A percentile compares a stretch with the other conserved stretches of the same genome.
Evolutionary conservation across 768 basidiomycete genomes (phyloP).

Genomic region (Leccinum sublutescens): DNA sequence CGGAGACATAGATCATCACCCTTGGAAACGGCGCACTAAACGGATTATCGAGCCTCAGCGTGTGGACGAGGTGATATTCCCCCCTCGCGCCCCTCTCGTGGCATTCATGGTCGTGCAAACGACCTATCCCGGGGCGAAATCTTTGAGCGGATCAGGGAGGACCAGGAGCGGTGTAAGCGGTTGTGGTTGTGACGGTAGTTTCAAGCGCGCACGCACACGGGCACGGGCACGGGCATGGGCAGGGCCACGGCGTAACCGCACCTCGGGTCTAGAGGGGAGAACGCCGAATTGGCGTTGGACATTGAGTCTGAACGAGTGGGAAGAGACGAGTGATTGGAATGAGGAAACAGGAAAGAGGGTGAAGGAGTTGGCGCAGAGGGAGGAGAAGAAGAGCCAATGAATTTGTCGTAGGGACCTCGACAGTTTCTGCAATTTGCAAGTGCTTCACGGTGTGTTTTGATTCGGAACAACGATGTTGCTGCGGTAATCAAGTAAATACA

Average conservation of each 20-base stretch:
- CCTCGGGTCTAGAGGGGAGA: slow-evolving; percentile 31
- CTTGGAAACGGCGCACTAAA: slow-evolving; percentile 87
- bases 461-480: background rate
- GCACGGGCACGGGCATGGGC: background rate
- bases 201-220: slow-evolving; percentile 58
- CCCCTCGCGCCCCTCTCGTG: slow-evolving; percentile 1
- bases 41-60: slow-evolving; percentile 77
- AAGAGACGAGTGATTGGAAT: slow-evolving; percentile 88
- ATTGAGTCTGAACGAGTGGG: slow-evolving; percentile 92
- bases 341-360: slow-evolving; percentile 57
- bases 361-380: slow-evolving; percentile 42
- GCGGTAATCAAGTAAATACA: background rate
- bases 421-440: background rate
- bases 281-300: slow-evolving; percentile 57
- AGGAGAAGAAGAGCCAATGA: slow-evolving; percentile 43
- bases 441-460: background rate
- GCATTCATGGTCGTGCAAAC: background rate
- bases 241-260: background rate
- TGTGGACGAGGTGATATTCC: slow-evolving; percentile 62
- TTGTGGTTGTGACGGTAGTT: slow-evolving; percentile 89
- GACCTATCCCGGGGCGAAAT: slow-evolving; percentile 64
- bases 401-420: slow-evolving; percentile 29
- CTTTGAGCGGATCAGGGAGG: slow-evolving; percentile 86
- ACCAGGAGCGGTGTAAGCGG: slow-evolving; percentile 89
- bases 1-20: slow-evolving; percentile 29